Base-by-base conservation (phyloP, 768 basidiomycete species). In the Candolleomyces aberdarensis region DNA sequence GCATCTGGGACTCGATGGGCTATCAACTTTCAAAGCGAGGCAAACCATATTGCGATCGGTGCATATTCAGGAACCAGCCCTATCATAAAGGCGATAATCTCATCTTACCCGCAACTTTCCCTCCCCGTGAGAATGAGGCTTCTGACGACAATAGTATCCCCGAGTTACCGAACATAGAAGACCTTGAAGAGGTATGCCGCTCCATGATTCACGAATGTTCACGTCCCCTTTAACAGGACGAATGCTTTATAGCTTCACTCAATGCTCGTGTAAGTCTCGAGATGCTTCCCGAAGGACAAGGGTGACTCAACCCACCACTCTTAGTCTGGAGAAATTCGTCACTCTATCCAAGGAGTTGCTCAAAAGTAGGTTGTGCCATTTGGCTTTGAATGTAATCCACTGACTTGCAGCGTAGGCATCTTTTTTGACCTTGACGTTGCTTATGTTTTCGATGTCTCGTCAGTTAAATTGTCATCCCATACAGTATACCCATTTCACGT, bases 351-450 rank as follows among this genome's bases (percentile, higher is more conserved):
- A 1, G 69, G 70, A 67, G 20, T 64, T 82, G 2, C 32, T 32
- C 3, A 60, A 53, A 20, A 31, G 59, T 60, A 3, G 51, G 51
- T 26, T 26, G 26, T 3, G 26, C 26, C 3, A 3, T 26, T 3
- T 19, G 15, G 11, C 43, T 13, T 20, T 29, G 14, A n/a, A 32
- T 15, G 10, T 44, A n/a, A 43, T n/a, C 3, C 14, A 20, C 10
- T 15, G 10, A 19, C 14, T 13, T 19, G 15, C n/a, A 49, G 2
- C 26, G 1, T 43, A 85, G 84, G 78, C 60, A 83, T 86, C 26
- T 64, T 84, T 15, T 80, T 80, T 0, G 79, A 83, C 63, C 69
- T 82, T 5, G 84, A 85, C 57, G 73, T 73, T 15, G 69, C 76
- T 1, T 3, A 26, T 26, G 26, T n/a, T n/a, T n/a, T n/a, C n/a